Percentiles rank a stretch among this genome's conserved stretches.
Evolutionary conservation across 352 stramenopile species (phyloP).

Genomic region (Phytopythium aichiense): DNA sequence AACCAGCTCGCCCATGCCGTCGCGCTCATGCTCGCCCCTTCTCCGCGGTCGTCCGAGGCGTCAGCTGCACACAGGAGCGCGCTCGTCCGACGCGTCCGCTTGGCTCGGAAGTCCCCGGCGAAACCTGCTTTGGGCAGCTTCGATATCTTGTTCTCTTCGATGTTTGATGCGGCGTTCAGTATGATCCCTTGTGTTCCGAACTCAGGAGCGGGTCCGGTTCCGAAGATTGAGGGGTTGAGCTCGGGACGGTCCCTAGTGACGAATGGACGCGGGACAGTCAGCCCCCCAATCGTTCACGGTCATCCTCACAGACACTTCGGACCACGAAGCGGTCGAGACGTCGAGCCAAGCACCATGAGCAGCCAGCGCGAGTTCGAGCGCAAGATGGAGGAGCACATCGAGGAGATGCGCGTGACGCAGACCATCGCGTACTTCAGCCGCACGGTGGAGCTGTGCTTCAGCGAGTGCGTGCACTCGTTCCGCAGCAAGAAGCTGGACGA

Average conservation of each 20-base stretch:
- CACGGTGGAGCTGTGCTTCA: conserved; percentile 88
- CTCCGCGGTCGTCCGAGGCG: neutral
- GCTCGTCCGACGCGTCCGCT: neutral
- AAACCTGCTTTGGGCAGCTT: conserved; percentile 1
- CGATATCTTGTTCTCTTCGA: conserved; percentile 15
- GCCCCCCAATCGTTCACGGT: neutral
- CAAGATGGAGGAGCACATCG: conserved; percentile 89
- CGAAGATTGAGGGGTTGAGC: neutral
- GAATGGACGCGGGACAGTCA: neutral
- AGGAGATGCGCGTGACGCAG: conserved; percentile 89
- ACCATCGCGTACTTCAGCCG: conserved; percentile 88
- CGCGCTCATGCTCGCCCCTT: conserved; percentile 41
- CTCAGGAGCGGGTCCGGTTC: neutral
- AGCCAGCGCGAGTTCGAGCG: conserved; percentile 84
- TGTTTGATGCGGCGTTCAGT: neutral
- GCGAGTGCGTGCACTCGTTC: conserved; percentile 88
- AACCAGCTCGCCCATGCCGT: conserved; percentile 75
- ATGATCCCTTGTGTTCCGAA: conserved; percentile 5
- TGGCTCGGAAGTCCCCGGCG: neutral
- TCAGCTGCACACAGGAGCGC: neutral
- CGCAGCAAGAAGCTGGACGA: conserved; percentile 90
- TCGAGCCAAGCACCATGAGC: conserved; percentile 31
- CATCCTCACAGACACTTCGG: neutral
- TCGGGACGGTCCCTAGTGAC: neutral
- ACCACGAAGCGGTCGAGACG: neutral